phyloP scores from a whole-genome alignment of 768 basidiomycete species.

The Cyathus striatus region DNA sequence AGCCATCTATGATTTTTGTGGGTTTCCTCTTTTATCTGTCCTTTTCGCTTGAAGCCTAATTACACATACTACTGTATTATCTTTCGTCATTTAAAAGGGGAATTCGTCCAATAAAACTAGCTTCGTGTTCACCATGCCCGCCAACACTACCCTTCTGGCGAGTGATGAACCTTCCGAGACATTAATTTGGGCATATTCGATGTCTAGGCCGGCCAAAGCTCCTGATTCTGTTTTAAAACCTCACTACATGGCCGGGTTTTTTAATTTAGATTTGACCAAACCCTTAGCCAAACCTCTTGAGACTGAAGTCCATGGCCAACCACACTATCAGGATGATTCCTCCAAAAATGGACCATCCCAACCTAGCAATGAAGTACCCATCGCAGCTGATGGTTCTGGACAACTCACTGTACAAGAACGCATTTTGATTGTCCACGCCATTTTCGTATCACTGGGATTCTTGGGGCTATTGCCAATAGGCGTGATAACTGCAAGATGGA shows the following conservation, averaged over 20 bases:
- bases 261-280: conserved; percentile 27
- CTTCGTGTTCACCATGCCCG: conserved; percentile 36
- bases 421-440: conserved; percentile 48
- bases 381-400: too few relatives aligned
- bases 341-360: conserved; percentile 5
- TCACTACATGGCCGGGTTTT: conserved; percentile 29
- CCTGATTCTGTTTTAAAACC: conserved; percentile 13
- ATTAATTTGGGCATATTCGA: conserved; percentile 38
- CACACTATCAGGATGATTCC: conserved; percentile 1
- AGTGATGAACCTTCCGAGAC: conserved; percentile 18
- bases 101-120: conserved; percentile 27
- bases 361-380: too few relatives aligned
- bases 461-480: conserved; percentile 51
- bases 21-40: too few relatives aligned
- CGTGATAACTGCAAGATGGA: conserved; percentile 49
- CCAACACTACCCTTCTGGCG: conserved; percentile 27
- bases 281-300: conserved; percentile 13
- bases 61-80: too few relatives aligned
- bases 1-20: too few relatives aligned
- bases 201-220: conserved; percentile 17
- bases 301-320: conserved; percentile 1
- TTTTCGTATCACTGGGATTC: conserved; percentile 48
- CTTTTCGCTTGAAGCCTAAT: too few relatives aligned
- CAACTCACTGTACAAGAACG: conserved; percentile 30
- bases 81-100: too few relatives aligned